Conservation (phyloP, 2,329 filamentous ascomycete species). For the Celoporthe dispersa region DNA sequence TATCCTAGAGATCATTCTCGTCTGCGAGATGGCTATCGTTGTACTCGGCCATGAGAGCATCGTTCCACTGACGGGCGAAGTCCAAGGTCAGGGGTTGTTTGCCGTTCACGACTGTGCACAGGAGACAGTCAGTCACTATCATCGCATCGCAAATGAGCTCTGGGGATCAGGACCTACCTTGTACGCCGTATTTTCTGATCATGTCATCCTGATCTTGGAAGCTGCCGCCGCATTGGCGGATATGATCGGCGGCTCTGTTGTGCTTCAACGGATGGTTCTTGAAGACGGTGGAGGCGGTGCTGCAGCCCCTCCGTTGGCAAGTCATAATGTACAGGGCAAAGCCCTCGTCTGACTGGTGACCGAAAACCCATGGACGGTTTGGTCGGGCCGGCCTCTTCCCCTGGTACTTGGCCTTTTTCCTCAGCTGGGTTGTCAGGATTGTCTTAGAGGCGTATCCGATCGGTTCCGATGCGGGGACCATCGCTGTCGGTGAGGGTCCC, state of each 20-base stretch:
- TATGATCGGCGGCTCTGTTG: not conserved
- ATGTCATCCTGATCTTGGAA: not conserved
- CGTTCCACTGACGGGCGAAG: not conserved
- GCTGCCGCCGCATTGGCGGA: not conserved
- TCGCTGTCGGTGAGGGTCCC: not conserved
- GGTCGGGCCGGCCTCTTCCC: not conserved
- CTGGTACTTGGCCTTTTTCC: not conserved
- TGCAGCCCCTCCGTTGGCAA: slow-evolving; percentile 7
- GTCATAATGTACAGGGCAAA: slow-evolving; percentile 14
- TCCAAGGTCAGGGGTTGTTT: not conserved
- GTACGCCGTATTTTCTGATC: not conserved
- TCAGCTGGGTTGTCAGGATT: not conserved
- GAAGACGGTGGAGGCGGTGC: not conserved
- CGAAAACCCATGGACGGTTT: not conserved
- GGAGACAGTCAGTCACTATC: no score
- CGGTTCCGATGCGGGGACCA: not conserved
- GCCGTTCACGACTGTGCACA: not conserved
- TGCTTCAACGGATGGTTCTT: not conserved
- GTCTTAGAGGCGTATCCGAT: not conserved
- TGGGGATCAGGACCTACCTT: not conserved
- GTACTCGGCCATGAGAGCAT: not conserved
- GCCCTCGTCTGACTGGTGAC: not conserved
- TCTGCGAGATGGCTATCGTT: not conserved
- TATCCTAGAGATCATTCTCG: not conserved
- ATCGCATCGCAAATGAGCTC: not conserved